These are phyloP conservation scores for Colletotrichum orbiculare DNA, from an alignment of 2,329 filamentous ascomycete genomes.

Conservation along the genomic window DNA sequence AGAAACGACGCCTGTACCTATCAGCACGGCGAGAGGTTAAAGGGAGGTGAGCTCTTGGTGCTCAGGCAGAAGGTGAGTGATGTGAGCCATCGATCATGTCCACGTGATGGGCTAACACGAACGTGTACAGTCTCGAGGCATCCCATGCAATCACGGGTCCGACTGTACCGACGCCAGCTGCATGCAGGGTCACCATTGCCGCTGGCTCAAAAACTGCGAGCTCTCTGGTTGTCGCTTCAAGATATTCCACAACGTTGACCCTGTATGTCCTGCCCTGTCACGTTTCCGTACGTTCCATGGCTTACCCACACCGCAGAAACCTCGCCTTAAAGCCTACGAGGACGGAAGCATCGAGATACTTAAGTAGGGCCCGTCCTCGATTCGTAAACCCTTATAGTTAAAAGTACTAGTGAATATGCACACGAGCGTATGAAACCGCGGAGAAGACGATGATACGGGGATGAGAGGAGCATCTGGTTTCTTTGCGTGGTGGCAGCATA, in stretches of 20 bases:
- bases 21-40: constrained; percentile 38
- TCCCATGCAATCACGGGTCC: constrained; percentile 34
- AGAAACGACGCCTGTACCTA: constrained; percentile 38
- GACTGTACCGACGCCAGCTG: constrained; percentile 39
- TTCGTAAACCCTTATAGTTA: not conserved
- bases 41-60: constrained; percentile 34
- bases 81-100: not conserved
- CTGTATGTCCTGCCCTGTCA: constrained; percentile 16
- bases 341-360: constrained; percentile 28
- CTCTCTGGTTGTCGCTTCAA: constrained; percentile 37
- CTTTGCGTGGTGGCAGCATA: too few relatives aligned
- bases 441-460: too few relatives aligned
- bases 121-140: constrained; percentile 27
- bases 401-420: not conserved
- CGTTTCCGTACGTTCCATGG: not conserved
- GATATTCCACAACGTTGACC: constrained; percentile 39
- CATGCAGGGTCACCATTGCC: constrained; percentile 39
- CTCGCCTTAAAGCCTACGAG: constrained; percentile 30
- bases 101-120: not conserved
- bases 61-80: constrained; percentile 37
- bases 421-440: not conserved
- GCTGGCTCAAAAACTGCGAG: constrained; percentile 38
- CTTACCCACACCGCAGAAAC: not conserved
- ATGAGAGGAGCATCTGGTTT: too few relatives aligned
- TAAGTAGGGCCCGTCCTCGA: not conserved